A percentile compares a stretch with the other conserved stretches of the same genome.
These are phyloP conservation scores for Microcyclospora tardicrescens DNA, from an alignment of 2,329 filamentous ascomycete genomes.

Conservation along the genomic window DNA sequence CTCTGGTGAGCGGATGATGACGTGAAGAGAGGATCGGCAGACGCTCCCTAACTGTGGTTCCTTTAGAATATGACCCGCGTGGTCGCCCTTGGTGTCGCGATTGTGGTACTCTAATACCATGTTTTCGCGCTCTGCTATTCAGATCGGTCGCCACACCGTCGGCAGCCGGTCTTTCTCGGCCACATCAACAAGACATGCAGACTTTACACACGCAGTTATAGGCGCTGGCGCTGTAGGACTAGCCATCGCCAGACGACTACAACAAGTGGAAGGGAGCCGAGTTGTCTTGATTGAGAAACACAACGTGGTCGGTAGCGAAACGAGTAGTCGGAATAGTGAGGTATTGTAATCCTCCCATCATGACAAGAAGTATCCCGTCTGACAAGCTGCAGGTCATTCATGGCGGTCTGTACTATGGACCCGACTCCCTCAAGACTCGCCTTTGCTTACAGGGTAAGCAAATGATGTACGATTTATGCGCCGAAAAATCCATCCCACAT, in stretches of 20 bases:
- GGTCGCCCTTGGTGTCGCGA: too few relatives aligned
- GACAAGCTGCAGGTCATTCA: conserved; percentile 58
- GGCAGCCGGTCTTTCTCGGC: conserved; percentile 29
- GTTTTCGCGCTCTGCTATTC: too few relatives aligned
- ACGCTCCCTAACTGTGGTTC: too few relatives aligned
- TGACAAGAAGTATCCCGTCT: background rate
- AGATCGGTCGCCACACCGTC: too few relatives aligned
- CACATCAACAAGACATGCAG: conserved; percentile 29
- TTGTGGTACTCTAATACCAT: too few relatives aligned
- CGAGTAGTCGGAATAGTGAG: conserved; percentile 81
- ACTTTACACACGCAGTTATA: conserved; percentile 55
- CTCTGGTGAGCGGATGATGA: too few relatives aligned
- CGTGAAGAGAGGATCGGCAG: too few relatives aligned
- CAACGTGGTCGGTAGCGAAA: conserved; percentile 64
- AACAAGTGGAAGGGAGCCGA: conserved; percentile 44
- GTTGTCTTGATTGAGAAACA: conserved; percentile 77
- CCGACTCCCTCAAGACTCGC: conserved; percentile 60
- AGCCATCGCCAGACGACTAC: conserved; percentile 61
- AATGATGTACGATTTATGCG: conserved; percentile 69
- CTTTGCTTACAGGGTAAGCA: conserved; percentile 69
- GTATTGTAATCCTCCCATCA: conserved; percentile 22
- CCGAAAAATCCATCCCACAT: conserved; percentile 52
- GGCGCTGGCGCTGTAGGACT: conserved; percentile 67
- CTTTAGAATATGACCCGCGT: too few relatives aligned
- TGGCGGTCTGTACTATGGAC: conserved; percentile 82